Conservation (phyloP, 208 protist genomes). For the Leptomonas seymouri region DNA sequence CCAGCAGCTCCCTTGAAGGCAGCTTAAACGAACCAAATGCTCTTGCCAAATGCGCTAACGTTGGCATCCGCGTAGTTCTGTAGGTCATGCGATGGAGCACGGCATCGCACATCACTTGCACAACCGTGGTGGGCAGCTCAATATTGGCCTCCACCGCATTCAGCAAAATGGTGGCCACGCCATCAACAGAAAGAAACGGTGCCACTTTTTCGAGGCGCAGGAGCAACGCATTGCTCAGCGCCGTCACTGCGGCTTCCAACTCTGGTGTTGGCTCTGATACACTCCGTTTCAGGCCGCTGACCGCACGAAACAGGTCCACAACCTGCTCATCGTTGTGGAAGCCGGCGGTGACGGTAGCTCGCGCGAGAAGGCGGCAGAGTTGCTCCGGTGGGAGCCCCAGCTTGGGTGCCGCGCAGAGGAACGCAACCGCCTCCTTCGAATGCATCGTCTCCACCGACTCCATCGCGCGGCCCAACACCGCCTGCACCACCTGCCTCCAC, state of each 20-base stretch:
- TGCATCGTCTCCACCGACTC: slow-evolving; percentile 59
- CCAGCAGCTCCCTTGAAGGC: slow-evolving; percentile 41
- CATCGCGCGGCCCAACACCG: slow-evolving; percentile 42
- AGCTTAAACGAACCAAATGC: slow-evolving; percentile 35
- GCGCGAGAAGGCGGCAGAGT: slow-evolving; percentile 47
- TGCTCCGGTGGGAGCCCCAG: slow-evolving; percentile 47
- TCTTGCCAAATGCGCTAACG: slow-evolving; percentile 28
- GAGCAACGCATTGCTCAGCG: slow-evolving; percentile 46
- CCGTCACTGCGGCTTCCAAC: slow-evolving; percentile 33
- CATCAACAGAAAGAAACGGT: slow-evolving; percentile 31
- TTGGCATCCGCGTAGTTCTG: slow-evolving; percentile 18
- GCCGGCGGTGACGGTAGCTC: slow-evolving; percentile 50
- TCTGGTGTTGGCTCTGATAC: slow-evolving; percentile 28
- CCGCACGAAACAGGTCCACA: slow-evolving; percentile 43
- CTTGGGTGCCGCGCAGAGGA: slow-evolving; percentile 44
- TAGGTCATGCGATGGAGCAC: slow-evolving; percentile 39
- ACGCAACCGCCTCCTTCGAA: slow-evolving; percentile 70
- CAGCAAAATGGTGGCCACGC: slow-evolving; percentile 40
- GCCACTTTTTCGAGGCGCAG: slow-evolving; percentile 61
- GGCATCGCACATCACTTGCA: slow-evolving; percentile 36
- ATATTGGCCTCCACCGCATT: slow-evolving; percentile 25
- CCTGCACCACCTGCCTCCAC: slow-evolving; percentile 45
- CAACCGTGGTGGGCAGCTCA: slow-evolving; percentile 43
- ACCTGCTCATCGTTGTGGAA: slow-evolving; percentile 81
- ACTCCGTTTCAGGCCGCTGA: slow-evolving; percentile 30